A percentile compares a stretch with the other conserved stretches of the same genome.
Evolutionary conservation across 495 filamentous ascomycete genomes (phyloP).

Genomic region (Hypoxylon lenormandii): DNA sequence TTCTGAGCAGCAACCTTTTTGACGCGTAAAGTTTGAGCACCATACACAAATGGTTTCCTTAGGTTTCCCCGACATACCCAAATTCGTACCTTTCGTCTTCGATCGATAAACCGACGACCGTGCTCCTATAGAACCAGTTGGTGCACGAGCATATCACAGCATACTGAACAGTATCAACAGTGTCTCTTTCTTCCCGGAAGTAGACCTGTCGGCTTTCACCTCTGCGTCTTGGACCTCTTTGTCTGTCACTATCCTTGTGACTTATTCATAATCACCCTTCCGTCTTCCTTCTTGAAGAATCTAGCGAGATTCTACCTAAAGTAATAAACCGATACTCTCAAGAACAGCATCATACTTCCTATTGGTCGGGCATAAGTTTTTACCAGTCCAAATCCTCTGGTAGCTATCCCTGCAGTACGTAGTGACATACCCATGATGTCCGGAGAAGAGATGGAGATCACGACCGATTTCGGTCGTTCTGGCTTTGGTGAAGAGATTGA

Average conservation of each 20-base stretch:
- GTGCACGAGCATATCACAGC: background rate
- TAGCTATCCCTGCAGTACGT: conserved; percentile 1
- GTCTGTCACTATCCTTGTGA: conserved; percentile 2
- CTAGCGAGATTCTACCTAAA: background rate
- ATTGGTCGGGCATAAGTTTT: background rate
- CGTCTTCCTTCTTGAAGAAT: background rate
- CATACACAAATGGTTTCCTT: conserved; percentile 34
- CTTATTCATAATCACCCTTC: too few relatives aligned
- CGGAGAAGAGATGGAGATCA: conserved; percentile 67
- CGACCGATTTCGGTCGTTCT: conserved; percentile 58
- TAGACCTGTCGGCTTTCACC: conserved; percentile 14
- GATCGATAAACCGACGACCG: conserved; percentile 15
- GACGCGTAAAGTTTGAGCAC: conserved; percentile 2
- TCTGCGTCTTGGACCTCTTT: conserved; percentile 21
- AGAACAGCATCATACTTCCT: conserved; percentile 4
- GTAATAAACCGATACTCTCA: conserved; percentile 1
- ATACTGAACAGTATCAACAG: background rate
- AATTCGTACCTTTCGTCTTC: background rate
- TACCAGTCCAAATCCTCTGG: background rate
- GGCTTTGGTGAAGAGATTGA: conserved; percentile 74
- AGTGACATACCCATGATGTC: conserved; percentile 64
- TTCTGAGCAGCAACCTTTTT: background rate
- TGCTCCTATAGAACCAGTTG: background rate
- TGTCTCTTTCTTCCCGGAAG: conserved; percentile 27
- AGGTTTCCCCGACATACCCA: conserved; percentile 1